A percentile compares a stretch with the other conserved stretches of the same genome.
phyloP scores from a whole-genome alignment of 108 stramenopile species.

The Stephanodiscus minutulus region DNA sequence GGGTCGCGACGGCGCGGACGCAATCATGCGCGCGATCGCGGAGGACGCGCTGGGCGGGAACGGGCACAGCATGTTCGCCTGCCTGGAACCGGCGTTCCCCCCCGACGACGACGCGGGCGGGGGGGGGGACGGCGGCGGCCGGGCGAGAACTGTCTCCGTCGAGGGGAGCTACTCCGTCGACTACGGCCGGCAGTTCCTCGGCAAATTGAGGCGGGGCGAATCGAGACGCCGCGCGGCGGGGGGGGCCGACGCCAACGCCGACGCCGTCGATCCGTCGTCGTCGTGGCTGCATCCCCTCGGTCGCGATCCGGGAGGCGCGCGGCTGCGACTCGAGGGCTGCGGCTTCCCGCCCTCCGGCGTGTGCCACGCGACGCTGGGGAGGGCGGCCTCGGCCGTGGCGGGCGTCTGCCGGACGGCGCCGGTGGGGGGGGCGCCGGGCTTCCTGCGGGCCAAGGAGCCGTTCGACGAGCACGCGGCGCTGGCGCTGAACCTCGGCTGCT shows the following conservation, averaged over 20 bases:
- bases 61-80: slow-evolving; percentile 52
- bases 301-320: background rate
- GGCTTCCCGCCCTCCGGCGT: slow-evolving; percentile 39
- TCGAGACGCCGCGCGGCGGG: slow-evolving; percentile 6
- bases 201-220: slow-evolving; percentile 59
- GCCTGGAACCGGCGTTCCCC: slow-evolving; percentile 56
- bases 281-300: slow-evolving; percentile 15
- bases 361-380: slow-evolving; percentile 23
- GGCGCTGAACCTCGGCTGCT: slow-evolving; percentile 64
- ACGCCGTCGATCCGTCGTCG: slow-evolving; percentile 4
- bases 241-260: background rate
- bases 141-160: slow-evolving; percentile 32
- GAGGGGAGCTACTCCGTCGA: slow-evolving; percentile 52
- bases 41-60: slow-evolving; percentile 18
- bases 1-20: slow-evolving; percentile 35
- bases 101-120: slow-evolving; percentile 2
- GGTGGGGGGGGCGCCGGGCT: slow-evolving; percentile 2
- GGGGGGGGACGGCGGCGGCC: background rate
- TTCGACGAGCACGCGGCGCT: slow-evolving; percentile 85
- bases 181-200: slow-evolving; percentile 58
- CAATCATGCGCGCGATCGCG: slow-evolving; percentile 27
- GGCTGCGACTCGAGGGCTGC: slow-evolving; percentile 6
- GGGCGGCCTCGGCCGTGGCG: slow-evolving; percentile 27
- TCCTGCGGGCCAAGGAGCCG: slow-evolving; percentile 48
- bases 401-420: slow-evolving; percentile 2